phyloP scores from a whole-genome alignment of 108 stramenopile species.

The Chaetoceros muelleri region DNA sequence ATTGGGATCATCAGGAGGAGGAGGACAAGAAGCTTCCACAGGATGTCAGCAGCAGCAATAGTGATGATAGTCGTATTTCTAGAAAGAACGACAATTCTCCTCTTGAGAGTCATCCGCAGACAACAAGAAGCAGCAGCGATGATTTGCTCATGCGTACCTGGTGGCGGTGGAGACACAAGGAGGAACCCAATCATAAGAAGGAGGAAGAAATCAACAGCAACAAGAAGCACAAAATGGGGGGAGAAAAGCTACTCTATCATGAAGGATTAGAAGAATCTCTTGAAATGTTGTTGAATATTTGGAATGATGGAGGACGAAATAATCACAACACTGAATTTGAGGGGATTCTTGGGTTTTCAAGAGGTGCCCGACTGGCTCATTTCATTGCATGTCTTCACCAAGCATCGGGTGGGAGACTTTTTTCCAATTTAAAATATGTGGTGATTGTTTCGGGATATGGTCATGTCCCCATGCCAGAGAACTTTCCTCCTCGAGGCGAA shows the following conservation, averaged over 20 bases:
- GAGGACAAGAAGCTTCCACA: too few relatives aligned
- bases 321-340: slow-evolving; percentile 19
- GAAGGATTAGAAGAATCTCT: slow-evolving; percentile 51
- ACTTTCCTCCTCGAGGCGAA: slow-evolving; percentile 15
- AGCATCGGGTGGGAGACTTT: slow-evolving; percentile 17
- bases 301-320: slow-evolving; percentile 19
- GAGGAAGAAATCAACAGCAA: slow-evolving; percentile 16
- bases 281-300: slow-evolving; percentile 20
- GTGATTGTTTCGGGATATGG: slow-evolving; percentile 61
- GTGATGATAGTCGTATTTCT: too few relatives aligned
- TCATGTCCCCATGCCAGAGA: slow-evolving; percentile 38
- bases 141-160: too few relatives aligned
- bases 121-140: too few relatives aligned
- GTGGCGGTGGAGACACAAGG: slow-evolving; percentile 21
- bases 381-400: slow-evolving; percentile 31
- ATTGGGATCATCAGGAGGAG: too few relatives aligned
- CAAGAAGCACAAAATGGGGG: slow-evolving; percentile 18
- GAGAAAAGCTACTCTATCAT: too few relatives aligned
- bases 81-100: too few relatives aligned
- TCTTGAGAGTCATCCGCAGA: too few relatives aligned
- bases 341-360: slow-evolving; percentile 68
- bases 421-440: slow-evolving; percentile 37
- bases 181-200: slow-evolving; percentile 10
- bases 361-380: slow-evolving; percentile 65
- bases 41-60: too few relatives aligned